Conservation (phyloP, 2,329 filamentous ascomycete genomes). For the Emmonsiellopsis sp. region DNA sequence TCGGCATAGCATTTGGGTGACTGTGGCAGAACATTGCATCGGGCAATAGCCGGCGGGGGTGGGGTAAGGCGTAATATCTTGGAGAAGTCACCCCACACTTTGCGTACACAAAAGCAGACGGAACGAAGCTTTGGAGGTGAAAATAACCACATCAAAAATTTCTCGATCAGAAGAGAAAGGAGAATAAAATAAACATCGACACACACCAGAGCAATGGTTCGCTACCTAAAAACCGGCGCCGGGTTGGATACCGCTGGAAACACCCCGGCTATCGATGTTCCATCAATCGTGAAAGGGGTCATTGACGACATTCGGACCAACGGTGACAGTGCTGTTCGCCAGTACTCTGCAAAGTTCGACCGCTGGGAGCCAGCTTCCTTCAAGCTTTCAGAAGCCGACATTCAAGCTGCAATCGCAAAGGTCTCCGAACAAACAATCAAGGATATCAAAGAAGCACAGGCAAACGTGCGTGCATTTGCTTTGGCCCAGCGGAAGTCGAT, state of each 20-base stretch:
- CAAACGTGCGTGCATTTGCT: constrained; percentile 42
- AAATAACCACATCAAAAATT: neutral
- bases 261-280: constrained; percentile 15
- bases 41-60: neutral
- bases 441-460: constrained; percentile 45
- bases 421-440: constrained; percentile 40
- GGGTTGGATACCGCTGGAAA: neutral
- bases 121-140: neutral
- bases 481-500: constrained; percentile 37
- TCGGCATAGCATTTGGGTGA: neutral
- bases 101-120: neutral
- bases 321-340: constrained; percentile 41
- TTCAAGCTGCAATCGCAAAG: constrained; percentile 35
- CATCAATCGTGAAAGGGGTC: constrained; percentile 37
- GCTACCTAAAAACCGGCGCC: neutral
- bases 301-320: constrained; percentile 39
- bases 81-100: neutral
- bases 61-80: neutral
- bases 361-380: constrained; percentile 43
- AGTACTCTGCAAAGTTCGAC: constrained; percentile 46
- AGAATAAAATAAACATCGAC: neutral
- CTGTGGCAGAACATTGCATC: neutral
- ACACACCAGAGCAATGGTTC: neutral
- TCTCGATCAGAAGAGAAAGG: neutral
- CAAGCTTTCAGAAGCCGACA: constrained; percentile 38